Conservation (phyloP, 495 filamentous ascomycete genomes). For the Daldinia grandis region DNA sequence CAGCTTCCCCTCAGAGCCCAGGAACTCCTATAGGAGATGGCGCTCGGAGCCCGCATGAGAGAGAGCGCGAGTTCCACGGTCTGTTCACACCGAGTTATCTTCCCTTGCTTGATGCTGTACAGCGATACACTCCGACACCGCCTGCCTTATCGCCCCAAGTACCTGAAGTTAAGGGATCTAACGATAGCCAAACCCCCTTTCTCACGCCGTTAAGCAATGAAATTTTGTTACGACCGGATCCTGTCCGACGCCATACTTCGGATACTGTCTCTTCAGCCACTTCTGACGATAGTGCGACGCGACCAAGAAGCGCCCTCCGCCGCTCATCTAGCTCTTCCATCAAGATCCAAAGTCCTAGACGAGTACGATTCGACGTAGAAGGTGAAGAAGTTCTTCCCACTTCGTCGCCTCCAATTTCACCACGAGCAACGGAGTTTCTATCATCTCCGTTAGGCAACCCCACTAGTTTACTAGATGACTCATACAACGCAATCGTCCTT, state of each 20-base stretch:
- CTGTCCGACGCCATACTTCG: constrained; percentile 42
- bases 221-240: constrained; percentile 28
- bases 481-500: constrained; percentile 34
- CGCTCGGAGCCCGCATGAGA: constrained; percentile 56
- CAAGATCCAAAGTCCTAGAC: constrained; percentile 57
- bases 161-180: constrained; percentile 44
- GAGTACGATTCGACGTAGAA: constrained; percentile 63
- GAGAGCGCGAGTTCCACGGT: constrained; percentile 66
- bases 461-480: constrained; percentile 40
- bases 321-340: constrained; percentile 54
- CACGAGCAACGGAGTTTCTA: constrained; percentile 26
- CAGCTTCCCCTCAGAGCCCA: constrained; percentile 50
- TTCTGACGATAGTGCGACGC: constrained; percentile 54
- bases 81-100: constrained; percentile 68
- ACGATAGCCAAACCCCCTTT: constrained; percentile 35
- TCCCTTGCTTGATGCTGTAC: constrained; percentile 61
- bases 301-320: constrained; percentile 58
- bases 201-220: constrained; percentile 13
- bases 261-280: constrained; percentile 51
- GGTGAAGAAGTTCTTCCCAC: constrained; percentile 63
- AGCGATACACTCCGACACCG: constrained; percentile 44
- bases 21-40: constrained; percentile 46
- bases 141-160: constrained; percentile 29
- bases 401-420: constrained; percentile 51
- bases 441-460: constrained; percentile 36